Conservation (phyloP, 2,329 filamentous ascomycete genomes). For the Ophiostoma novo-ulmi region DNA sequence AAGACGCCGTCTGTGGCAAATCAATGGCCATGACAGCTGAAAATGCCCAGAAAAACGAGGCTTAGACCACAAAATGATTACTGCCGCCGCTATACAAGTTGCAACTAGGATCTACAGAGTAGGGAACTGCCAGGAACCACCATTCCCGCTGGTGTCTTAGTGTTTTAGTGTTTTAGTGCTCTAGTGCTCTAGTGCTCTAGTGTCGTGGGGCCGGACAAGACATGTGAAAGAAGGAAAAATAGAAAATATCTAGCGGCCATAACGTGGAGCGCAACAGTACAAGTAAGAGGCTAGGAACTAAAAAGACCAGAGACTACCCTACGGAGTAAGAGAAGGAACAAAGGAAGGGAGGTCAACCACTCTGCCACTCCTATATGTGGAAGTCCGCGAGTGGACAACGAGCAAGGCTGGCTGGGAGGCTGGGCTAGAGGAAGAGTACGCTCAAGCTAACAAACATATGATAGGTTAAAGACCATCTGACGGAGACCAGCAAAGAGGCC, state of each 20-base stretch:
- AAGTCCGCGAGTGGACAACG: no score
- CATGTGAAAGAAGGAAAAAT: not conserved
- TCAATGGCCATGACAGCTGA: constrained; percentile 22
- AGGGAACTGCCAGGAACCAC: not conserved
- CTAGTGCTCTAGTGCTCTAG: no score
- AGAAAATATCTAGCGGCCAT: not conserved
- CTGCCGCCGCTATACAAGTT: not conserved
- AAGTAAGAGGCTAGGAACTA: no score
- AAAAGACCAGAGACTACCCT: no score
- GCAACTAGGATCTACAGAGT: not conserved
- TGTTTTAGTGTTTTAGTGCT: no score
- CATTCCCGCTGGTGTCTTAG: not conserved
- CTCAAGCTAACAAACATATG: no score
- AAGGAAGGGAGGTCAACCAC: not conserved
- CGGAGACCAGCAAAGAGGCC: not conserved
- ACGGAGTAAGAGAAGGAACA: not conserved
- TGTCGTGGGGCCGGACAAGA: no score
- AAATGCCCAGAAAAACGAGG: constrained; percentile 21
- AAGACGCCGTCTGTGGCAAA: not conserved
- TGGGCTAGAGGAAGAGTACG: no score
- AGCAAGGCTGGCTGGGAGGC: not conserved
- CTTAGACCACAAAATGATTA: constrained; percentile 17
- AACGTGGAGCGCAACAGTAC: not conserved
- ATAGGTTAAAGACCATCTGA: no score
- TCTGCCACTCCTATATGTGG: no score